Base-by-base conservation (phyloP, 192 early-diverging fungal species). In the Backusella liffmaniae region DNA sequence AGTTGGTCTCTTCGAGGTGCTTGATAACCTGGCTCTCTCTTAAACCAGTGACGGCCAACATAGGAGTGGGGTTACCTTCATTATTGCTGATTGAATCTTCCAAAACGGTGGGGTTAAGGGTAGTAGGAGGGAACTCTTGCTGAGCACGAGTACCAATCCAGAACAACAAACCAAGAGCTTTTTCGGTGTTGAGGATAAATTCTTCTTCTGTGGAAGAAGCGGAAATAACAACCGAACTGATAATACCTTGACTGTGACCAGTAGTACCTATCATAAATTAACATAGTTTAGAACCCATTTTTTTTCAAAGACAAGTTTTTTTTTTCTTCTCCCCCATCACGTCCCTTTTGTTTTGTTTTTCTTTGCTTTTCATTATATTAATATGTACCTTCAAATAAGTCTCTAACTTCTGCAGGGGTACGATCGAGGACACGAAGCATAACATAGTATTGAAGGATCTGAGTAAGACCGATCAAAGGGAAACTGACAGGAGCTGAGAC, bases 181-280 rank as follows among this genome's bases (percentile, higher is more conserved):
- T 95, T 74, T 87, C 86, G 30, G 93, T 90, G 72, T 94, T 92
- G 53, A 76, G 73, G 56, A 91, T 70, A 80, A 97, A 96, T 8
- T 94, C 92, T 65, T 92, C 88, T 69, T 94, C 91, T 18, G 94
- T 92, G 44, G 89, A 83, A 12, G 95, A 90, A 30, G 90, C 76
- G 0, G 97, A 89, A 75, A 99, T 91, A 53, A 91, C 95, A 1
- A 94, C 88, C 4, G 97, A 95, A 5, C 91, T 88, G 65, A 94
- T 91, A 44, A 97, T 90, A 12, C 97, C 97, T 82, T 97, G 97
- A 69, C 91, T 93, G 82, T 99, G 97, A 49, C 96, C 97, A 67
- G 93, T 92, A 51, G 92, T 88, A 73, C 93, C 80, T 76, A 73
- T 29, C 4, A 62, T 21, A 35, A 70, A 67, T 15, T 29, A 46